Percentiles rank a stretch among this genome's conserved stretches.
These are phyloP conservation scores for Xerocomus potaroensis DNA, from an alignment of 768 basidiomycete species.

Conservation along the genomic window DNA sequence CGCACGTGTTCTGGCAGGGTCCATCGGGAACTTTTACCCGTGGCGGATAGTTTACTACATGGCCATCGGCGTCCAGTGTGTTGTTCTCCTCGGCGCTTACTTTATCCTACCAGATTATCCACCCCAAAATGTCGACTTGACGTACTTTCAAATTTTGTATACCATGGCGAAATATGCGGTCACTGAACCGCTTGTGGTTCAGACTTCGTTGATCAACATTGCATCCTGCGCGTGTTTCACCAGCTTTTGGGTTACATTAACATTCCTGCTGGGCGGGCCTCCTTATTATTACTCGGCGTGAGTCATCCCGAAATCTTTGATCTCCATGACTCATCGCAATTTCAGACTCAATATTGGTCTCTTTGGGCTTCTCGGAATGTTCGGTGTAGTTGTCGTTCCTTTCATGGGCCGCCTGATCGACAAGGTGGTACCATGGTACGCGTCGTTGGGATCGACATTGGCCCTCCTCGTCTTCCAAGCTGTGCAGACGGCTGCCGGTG, in stretches of 20 bases:
- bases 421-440: constrained; percentile 39
- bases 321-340: no score
- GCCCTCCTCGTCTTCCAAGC: constrained; percentile 25
- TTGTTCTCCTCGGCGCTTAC: constrained; percentile 58
- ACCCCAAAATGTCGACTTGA: constrained; percentile 59
- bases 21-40: constrained; percentile 62
- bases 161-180: constrained; percentile 75
- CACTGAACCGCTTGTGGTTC: constrained; percentile 77
- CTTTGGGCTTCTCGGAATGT: constrained; percentile 45
- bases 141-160: constrained; percentile 64
- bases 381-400: constrained; percentile 32
- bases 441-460: constrained; percentile 34
- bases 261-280: constrained; percentile 73
- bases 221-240: constrained; percentile 55
- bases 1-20: constrained; percentile 33
- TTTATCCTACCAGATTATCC: constrained; percentile 79
- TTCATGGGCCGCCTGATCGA: constrained; percentile 27
- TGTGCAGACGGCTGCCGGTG: constrained; percentile 36
- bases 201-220: constrained; percentile 58
- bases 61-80: constrained; percentile 63
- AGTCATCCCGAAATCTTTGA: constrained; percentile 19
- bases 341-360: no score
- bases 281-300: constrained; percentile 76
- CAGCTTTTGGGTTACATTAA: constrained; percentile 70
- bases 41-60: constrained; percentile 80